These are phyloP conservation scores for Jaltomata sinuosa DNA, from an alignment of 257 asterid genomes.

Conservation along the genomic window DNA sequence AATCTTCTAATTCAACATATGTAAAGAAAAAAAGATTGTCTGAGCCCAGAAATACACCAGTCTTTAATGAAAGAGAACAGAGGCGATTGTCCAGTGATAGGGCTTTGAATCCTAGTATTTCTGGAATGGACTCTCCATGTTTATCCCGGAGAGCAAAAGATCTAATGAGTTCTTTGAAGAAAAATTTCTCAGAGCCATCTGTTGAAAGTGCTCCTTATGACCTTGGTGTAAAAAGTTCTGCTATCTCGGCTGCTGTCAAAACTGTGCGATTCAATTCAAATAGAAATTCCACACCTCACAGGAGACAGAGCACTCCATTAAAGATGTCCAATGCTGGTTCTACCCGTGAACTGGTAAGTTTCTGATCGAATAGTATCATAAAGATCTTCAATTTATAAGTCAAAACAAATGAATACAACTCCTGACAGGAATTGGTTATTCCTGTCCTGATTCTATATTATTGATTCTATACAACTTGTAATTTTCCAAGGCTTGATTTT, in stretches of 20 bases:
- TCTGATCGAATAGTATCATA: background rate
- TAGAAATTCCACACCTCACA: slow-evolving; percentile 32
- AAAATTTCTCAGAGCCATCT: slow-evolving; percentile 34
- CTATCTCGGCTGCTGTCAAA: slow-evolving; percentile 22
- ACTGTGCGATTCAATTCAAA: slow-evolving; percentile 29
- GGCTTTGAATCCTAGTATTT: slow-evolving; percentile 92
- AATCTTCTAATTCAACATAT: slow-evolving; percentile 19
- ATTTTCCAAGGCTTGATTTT: background rate
- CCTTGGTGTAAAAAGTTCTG: slow-evolving; percentile 22
- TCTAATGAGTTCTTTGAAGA: slow-evolving; percentile 32
- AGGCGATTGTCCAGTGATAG: slow-evolving; percentile 75
- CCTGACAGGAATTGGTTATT: background rate
- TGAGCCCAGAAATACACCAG: slow-evolving; percentile 28
- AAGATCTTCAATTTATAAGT: background rate
- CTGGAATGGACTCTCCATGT: slow-evolving; percentile 55
- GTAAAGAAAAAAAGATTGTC: slow-evolving; percentile 45
- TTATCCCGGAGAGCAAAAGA: slow-evolving; percentile 41
- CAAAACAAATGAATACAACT: background rate
- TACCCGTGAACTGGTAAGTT: slow-evolving; percentile 85
- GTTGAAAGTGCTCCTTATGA: slow-evolving; percentile 37
- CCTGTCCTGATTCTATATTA: background rate
- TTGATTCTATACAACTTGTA: background rate
- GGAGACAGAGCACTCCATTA: slow-evolving; percentile 53
- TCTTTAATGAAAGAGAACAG: slow-evolving; percentile 27
- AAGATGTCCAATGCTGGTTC: slow-evolving; percentile 76